Conservation (phyloP, 2,329 filamentous ascomycete species). For the Neonectria sp. region DNA sequence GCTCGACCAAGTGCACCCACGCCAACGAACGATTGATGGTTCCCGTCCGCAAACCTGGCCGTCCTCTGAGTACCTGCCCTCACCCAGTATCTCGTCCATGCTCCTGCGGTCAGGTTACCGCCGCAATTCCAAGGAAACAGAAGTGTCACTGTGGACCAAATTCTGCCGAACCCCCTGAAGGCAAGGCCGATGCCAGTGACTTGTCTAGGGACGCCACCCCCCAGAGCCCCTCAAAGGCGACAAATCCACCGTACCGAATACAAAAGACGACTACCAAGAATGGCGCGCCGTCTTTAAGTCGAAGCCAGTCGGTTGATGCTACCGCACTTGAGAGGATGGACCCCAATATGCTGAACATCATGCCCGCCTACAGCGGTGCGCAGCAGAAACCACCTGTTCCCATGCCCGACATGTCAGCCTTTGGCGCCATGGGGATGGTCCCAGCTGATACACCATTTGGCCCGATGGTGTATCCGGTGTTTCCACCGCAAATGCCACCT, state of each 20-base stretch:
- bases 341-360: constrained; percentile 65
- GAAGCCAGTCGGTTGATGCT: constrained; percentile 67
- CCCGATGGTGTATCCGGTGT: constrained; percentile 51
- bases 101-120: constrained; percentile 74
- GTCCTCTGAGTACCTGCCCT: constrained; percentile 78
- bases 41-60: constrained; percentile 79
- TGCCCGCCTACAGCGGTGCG: constrained; percentile 53
- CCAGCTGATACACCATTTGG: constrained; percentile 44
- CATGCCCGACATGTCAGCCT: constrained; percentile 46
- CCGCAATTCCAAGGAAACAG: constrained; percentile 72
- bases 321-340: constrained; percentile 67
- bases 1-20: constrained; percentile 82
- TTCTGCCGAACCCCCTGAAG: constrained; percentile 41
- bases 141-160: constrained; percentile 67
- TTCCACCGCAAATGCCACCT: constrained; percentile 49
- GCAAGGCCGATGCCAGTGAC: constrained; percentile 46
- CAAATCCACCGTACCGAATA: constrained; percentile 58
- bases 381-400: constrained; percentile 45
- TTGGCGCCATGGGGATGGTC: constrained; percentile 48
- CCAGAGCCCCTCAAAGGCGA: constrained; percentile 51
- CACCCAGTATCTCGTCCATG: constrained; percentile 75
- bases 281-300: constrained; percentile 43
- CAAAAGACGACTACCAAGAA: constrained; percentile 60
- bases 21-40: constrained; percentile 77
- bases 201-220: constrained; percentile 45